phyloP scores from a whole-genome alignment of 2,329 filamentous ascomycete species.

The Metarhizium robertsii region DNA sequence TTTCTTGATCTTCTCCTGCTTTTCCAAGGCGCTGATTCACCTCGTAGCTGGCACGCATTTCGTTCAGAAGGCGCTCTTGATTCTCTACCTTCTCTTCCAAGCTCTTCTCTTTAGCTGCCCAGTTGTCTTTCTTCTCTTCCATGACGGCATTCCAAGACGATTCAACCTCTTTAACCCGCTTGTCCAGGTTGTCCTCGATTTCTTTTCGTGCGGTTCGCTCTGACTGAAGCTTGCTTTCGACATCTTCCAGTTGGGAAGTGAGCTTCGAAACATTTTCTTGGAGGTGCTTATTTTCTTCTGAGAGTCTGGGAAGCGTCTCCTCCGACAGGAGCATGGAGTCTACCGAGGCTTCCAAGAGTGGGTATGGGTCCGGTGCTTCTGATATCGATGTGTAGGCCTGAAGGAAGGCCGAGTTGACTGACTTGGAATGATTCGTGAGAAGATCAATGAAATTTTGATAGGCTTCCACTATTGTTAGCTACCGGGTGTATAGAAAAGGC shows the following conservation, averaged over 20 bases:
- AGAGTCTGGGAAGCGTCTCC: slow-evolving; percentile 83
- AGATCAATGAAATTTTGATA: slow-evolving; percentile 98
- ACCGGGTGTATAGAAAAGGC: not conserved
- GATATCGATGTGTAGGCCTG: slow-evolving; percentile 88
- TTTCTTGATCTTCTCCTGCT: slow-evolving; percentile 52
- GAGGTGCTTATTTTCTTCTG: slow-evolving; percentile 81
- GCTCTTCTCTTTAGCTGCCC: slow-evolving; percentile 85
- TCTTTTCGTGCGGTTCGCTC: slow-evolving; percentile 66
- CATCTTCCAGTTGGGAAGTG: slow-evolving; percentile 72
- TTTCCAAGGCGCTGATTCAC: slow-evolving; percentile 83
- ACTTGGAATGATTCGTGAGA: slow-evolving; percentile 90
- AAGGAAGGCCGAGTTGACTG: slow-evolving; percentile 85
- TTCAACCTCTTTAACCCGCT: slow-evolving; percentile 81
- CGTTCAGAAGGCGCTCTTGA: slow-evolving; percentile 83
- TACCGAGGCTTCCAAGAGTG: slow-evolving; percentile 88
- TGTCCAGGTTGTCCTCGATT: slow-evolving; percentile 68
- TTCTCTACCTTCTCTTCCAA: slow-evolving; percentile 91
- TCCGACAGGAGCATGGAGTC: slow-evolving; percentile 88
- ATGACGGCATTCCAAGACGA: slow-evolving; percentile 82
- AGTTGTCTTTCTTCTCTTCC: slow-evolving; percentile 91
- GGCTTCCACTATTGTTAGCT: slow-evolving; percentile 39
- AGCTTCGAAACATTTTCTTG: slow-evolving; percentile 68
- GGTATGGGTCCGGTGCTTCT: slow-evolving; percentile 93
- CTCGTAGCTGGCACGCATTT: slow-evolving; percentile 95
- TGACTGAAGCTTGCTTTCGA: slow-evolving; percentile 68